Evolutionary conservation across 306 rosid species (phyloP), one percentile per base, ranked within the genome.

Genomic region (Elaeagnus macrophylla): DNA sequence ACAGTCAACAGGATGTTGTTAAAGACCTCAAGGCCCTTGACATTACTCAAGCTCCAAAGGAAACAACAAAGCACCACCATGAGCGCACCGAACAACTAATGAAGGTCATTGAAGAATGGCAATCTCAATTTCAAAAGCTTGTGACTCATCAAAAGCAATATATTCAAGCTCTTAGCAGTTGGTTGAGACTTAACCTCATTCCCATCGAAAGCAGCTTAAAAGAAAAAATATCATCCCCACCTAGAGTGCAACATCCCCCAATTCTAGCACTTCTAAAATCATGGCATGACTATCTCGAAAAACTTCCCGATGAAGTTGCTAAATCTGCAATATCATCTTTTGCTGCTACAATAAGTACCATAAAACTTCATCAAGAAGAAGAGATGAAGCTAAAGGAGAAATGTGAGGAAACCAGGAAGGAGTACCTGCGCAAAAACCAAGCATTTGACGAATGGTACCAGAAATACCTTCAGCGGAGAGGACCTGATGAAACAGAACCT

Each of bases 261-360:
- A 87, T 87, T 53, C 89, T 83, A 62, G 56, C 75, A 38, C 89
- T 83, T 51, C 87, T 87, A 53, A 69, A 58, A 17, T 64, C 74
- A 0, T 87, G 96, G 94, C 81, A 81, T 6, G 89, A 83, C 72
- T 76, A 49, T 61, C 73, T 87, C 7, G 96, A 83, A 62, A 87
- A 87, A 83, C 96, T 83, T 68, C 96, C 96, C 0, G 94, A 87
- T 13, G 96, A 87, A 60, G 76, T 79, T 12, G 83, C 86, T 14
- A 87, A 83, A 69, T 79, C 96, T 43, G 94, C 94, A 6, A 77
- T 77, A 51, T 45, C 81, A 43, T 87, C 96, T 46, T 87, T 87
- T 53, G 83, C 73, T 5, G 96, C 96, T 0, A 81, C 81, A 60
- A 81, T 87, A 45, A 79, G 81, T 74, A 77, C 81, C 12, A 87